Conservation (phyloP, 2,329 filamentous ascomycete genomes). For the Cadophora malorum region DNA sequence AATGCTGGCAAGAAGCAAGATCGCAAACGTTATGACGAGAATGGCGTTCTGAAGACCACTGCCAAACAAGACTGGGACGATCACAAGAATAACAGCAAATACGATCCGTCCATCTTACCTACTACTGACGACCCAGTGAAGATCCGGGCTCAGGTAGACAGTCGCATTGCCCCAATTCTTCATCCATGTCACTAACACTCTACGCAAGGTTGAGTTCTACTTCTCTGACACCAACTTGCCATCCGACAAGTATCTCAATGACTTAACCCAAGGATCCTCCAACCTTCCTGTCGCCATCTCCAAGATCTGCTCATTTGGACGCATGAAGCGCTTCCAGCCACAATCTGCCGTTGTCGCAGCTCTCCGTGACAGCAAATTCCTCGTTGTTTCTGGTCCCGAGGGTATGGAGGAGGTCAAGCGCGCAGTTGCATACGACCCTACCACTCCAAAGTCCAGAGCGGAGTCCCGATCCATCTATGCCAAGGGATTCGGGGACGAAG, state of each 20-base stretch:
- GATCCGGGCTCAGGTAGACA: conserved; percentile 69
- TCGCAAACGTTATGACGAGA: conserved; percentile 31
- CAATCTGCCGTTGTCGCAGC: conserved; percentile 84
- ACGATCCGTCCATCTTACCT: conserved; percentile 59
- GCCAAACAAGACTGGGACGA: conserved; percentile 39
- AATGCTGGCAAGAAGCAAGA: conserved; percentile 24
- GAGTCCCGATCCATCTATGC: conserved; percentile 83
- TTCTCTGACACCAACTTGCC: conserved; percentile 91
- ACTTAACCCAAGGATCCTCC: conserved; percentile 74
- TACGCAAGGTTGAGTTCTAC: conserved; percentile 85
- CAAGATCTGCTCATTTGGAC: conserved; percentile 85
- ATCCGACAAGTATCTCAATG: conserved; percentile 86
- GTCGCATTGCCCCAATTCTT: conserved; percentile 19
- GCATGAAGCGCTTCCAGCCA: conserved; percentile 94
- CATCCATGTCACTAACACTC: not conserved
- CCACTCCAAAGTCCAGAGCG: conserved; percentile 65
- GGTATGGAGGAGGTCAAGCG: conserved; percentile 76
- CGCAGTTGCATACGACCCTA: conserved; percentile 71
- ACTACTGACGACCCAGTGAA: conserved; percentile 67
- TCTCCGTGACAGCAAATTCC: conserved; percentile 75
- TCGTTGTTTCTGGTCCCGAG: conserved; percentile 77
- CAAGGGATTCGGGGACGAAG: conserved; percentile 91
- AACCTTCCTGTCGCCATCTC: conserved; percentile 84
- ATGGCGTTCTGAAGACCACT: conserved; percentile 39
- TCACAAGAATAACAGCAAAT: conserved; percentile 56